Evolutionary conservation across 305 asterid genomes (phyloP).

Genomic region (Solanum hybrid): DNA sequence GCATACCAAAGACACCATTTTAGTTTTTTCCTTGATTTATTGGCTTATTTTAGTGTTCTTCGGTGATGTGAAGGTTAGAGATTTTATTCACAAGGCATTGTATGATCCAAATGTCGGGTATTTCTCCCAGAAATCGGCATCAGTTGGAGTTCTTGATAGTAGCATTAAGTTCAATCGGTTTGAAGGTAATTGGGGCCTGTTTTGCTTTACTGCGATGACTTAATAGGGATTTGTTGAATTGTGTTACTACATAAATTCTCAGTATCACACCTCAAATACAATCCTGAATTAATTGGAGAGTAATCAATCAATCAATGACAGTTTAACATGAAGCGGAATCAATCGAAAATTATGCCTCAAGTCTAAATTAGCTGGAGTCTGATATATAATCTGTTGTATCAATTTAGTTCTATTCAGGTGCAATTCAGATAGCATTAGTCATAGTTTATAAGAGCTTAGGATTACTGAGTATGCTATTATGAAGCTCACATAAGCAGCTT

Average conservation of each 20-base stretch:
- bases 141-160: constrained; percentile 85
- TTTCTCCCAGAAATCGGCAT: constrained; percentile 74
- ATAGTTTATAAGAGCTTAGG: background rate
- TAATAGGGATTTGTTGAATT: background rate
- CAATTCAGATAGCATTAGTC: background rate
- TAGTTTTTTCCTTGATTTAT: background rate
- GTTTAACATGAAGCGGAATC: background rate
- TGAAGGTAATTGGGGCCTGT: constrained; percentile 31
- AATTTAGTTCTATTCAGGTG: background rate
- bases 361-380: background rate
- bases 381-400: background rate
- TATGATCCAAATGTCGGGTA: constrained; percentile 79
- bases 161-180: constrained; percentile 71
- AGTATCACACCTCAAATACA: background rate
- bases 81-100: constrained; percentile 72
- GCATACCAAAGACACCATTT: background rate
- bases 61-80: constrained; percentile 59
- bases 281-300: background rate
- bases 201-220: background rate
- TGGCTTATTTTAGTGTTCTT: background rate
- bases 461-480: background rate
- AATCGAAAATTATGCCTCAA: background rate
- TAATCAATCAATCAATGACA: background rate
- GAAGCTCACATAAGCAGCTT: background rate
- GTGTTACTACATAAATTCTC: background rate